Evolutionary conservation across 495 filamentous ascomycete species (phyloP).

Genomic region (Lophium mytilinum): DNA sequence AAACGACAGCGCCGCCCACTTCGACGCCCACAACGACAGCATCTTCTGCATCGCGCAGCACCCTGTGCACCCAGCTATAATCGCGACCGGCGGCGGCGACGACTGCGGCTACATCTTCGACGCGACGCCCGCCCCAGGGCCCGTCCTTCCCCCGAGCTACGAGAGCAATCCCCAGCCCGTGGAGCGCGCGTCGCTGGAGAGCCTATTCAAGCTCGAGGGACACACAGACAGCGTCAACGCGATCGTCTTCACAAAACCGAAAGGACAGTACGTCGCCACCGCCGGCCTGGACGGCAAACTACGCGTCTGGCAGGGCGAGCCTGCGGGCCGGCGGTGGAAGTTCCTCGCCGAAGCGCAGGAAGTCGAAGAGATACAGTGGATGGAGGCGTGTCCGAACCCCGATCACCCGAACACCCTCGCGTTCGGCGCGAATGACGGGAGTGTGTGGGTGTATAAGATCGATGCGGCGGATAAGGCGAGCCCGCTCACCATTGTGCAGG

Average conservation of each 20-base stretch:
- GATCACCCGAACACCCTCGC: slow-evolving; percentile 74
- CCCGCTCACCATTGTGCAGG: slow-evolving; percentile 72
- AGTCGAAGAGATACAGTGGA: slow-evolving; percentile 92
- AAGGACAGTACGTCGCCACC: slow-evolving; percentile 75
- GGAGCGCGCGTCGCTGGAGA: slow-evolving; percentile 51
- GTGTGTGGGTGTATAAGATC: slow-evolving; percentile 88
- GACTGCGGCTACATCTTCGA: slow-evolving; percentile 80
- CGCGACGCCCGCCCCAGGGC: slow-evolving; percentile 51
- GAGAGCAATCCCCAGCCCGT: slow-evolving; percentile 53
- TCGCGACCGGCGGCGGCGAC: slow-evolving; percentile 80
- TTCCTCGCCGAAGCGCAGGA: slow-evolving; percentile 69
- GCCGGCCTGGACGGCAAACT: slow-evolving; percentile 75
- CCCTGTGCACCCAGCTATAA: slow-evolving; percentile 63
- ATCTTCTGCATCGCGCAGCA: slow-evolving; percentile 93
- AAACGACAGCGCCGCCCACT: slow-evolving; percentile 88
- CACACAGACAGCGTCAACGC: slow-evolving; percentile 89
- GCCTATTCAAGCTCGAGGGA: slow-evolving; percentile 64
- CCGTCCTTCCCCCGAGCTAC: slow-evolving; percentile 66
- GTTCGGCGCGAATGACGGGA: slow-evolving; percentile 84
- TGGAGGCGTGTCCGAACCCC: slow-evolving; percentile 63
- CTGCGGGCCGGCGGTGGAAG: slow-evolving; percentile 43
- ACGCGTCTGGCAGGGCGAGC: slow-evolving; percentile 28
- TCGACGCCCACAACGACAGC: slow-evolving; percentile 77
- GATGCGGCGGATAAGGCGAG: slow-evolving; percentile 47
- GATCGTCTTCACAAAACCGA: slow-evolving; percentile 71